Evolutionary conservation across 345 rosid genomes (phyloP), one percentile per base, ranked within the genome.

Genomic region (Turritis glabra): DNA sequence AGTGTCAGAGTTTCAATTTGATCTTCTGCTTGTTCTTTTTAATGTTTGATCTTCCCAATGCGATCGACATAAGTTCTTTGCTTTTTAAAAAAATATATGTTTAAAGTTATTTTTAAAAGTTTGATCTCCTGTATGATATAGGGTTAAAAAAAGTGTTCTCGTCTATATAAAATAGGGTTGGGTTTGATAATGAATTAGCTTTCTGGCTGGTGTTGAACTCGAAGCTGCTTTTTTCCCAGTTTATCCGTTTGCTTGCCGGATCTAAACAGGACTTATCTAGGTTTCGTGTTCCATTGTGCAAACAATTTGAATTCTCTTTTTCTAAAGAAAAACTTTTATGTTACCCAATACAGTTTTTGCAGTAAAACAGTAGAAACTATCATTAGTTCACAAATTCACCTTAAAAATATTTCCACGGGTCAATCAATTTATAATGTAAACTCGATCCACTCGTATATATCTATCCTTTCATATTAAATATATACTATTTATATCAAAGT

Each of bases 221-320:
- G 86, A 84, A 75, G 80, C 69, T 58, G 41, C 79, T 80, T 86
- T 83, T 83, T 77, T 77, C 72, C 85, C 76, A 62, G 67, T 81
- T 73, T 78, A 70, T 84, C 80, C 82, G 73, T 73, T 70, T 70
- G 69, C 73, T 80, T 81, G 85, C 86, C 80, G 86, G 82, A 73
- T 72, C 65, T 77, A 44, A 74, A 58, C 67, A 74, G 67, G 70
- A 65, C 75, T 69, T 70, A 41, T 48, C 60, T 48, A 69, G 84
- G 82, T 82, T 78, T 80, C 84, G 84, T 80, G 85, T 82, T 71
- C 33, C 75, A 71, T 38, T 76, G 72, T 64, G 52, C 84, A 82
- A 84, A 82, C 83, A 78, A 80, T 80, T 80, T 83, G 35, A 32
- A 19, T 43, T 53, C 58, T 33, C 35, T 22, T 17, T 47, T 25